phyloP scores from a whole-genome alignment of 176 grass and related monocot species.

The Carex kokanica region DNA sequence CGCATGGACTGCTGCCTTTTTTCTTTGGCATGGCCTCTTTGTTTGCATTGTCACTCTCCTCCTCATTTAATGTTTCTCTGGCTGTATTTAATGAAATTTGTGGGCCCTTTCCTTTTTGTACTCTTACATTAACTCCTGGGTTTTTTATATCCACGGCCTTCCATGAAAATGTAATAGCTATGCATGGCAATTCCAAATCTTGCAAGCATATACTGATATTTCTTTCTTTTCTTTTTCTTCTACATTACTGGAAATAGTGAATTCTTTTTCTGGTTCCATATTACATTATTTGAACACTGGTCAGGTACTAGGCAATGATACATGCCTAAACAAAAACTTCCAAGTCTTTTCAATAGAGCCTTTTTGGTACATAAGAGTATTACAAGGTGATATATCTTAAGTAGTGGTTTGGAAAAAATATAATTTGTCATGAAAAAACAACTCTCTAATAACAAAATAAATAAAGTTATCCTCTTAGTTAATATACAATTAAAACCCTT shows the following conservation, averaged over 20 bases:
- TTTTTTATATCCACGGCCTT: constrained; percentile 27
- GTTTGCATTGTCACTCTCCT: constrained; percentile 19
- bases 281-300: neutral
- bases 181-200: constrained; percentile 10
- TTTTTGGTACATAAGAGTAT: neutral
- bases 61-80: constrained; percentile 32
- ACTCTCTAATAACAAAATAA: neutral
- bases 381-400: neutral
- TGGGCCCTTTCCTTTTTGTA: constrained; percentile 16
- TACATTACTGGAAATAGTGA: neutral
- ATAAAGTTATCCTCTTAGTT: neutral
- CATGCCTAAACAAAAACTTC: neutral
- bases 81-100: constrained; percentile 21
- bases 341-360: neutral
- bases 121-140: constrained; percentile 20
- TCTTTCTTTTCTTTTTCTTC: neutral
- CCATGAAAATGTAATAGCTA: constrained; percentile 1
- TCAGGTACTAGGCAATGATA: neutral
- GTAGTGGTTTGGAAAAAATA: neutral
- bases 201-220: neutral
- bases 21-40: neutral
- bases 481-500: neutral
- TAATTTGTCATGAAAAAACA: neutral
- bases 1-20: constrained; percentile 9
- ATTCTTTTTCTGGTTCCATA: neutral